Conservation (phyloP, 176 grass and related monocot genomes). For the Triticum turgidum region DNA sequence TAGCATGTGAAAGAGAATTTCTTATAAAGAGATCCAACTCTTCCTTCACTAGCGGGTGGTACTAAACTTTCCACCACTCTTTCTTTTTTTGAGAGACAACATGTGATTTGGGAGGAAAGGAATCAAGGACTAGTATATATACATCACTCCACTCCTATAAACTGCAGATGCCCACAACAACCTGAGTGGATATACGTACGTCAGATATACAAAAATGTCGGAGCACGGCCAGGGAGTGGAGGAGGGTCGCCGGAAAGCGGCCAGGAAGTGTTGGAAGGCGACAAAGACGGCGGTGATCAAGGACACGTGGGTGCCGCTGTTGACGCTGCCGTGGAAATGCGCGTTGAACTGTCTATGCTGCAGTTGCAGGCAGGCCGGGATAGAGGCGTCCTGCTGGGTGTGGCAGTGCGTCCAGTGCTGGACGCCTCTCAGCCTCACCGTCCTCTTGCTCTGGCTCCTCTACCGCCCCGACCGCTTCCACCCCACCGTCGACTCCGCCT, state of each 20-base stretch:
- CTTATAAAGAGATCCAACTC: too few species aligned
- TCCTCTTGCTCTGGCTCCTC: constrained; percentile 22
- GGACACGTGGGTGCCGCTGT: not conserved
- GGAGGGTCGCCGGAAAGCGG: not conserved
- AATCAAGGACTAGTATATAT: too few species aligned
- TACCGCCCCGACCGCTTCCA: constrained; percentile 13
- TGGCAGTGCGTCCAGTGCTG: constrained; percentile 26
- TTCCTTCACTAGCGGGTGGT: too few species aligned
- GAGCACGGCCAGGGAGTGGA: not conserved
- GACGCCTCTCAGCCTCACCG: constrained; percentile 3
- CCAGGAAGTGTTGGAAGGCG: not conserved
- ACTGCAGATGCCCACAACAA: too few species aligned
- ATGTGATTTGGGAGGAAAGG: too few species aligned
- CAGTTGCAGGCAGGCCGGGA: not conserved
- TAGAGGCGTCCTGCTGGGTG: not conserved
- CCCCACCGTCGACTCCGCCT: constrained; percentile 3
- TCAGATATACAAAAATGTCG: too few species aligned
- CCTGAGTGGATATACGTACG: too few species aligned
- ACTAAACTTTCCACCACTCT: too few species aligned
- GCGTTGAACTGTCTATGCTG: not conserved
- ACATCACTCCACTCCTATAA: too few species aligned
- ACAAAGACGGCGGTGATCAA: not conserved
- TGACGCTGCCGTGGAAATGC: not conserved
- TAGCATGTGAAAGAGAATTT: too few species aligned
- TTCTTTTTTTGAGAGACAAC: too few species aligned